Evolutionary conservation across 306 rosid genomes (phyloP), one percentile per base, ranked within the genome.

Genomic region (Elaeagnus macrophylla): DNA sequence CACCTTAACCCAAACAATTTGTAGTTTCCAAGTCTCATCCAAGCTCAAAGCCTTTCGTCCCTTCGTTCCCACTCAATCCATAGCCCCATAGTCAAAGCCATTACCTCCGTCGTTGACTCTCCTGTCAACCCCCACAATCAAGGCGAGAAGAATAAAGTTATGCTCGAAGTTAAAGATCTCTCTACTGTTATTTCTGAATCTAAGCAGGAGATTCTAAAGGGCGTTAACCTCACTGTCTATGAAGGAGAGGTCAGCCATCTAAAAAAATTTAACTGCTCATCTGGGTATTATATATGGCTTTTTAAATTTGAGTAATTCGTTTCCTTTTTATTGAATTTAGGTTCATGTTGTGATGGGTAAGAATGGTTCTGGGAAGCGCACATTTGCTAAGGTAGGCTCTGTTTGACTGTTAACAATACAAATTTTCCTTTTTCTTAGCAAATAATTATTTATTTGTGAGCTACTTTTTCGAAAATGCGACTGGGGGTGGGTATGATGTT

Each of bases 351-450:
- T 91, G 71, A 91, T 91, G 97, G 96, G 97, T 8, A 83, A 81
- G 62, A 91, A 91, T 39, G 97, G 97, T 72, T 91, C 96, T 4
- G 96, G 97, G 39, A 91, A 91, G 68, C 83, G 96, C 78, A 91
- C 96, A 15, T 80, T 91, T 50, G 88, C 97, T 11, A 90, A 90
- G 94, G 97, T 83, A 37, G 3, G n/a, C 56, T 40, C 15, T 16
- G 43, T 37, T 58, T 40, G n/a, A 19, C 12, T 13, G 20, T 12
- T 39, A 51, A 32, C 8, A 32, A 43, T 19, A 1, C 16, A 20
- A 5, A 9, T 52, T 10, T 53, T 37, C 9, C 8, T 16, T 15
- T 15, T 2, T 25, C 9, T 6, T 9, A 32, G 43, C 6, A 32
- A 20, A 48, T 18, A 7, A 0, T 44, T n/a, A 10, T 47, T 61